Evolutionary conservation across 768 basidiomycete species (phyloP), one percentile per base, ranked within the genome.

Genomic region (Leccinum longicurvipes): DNA sequence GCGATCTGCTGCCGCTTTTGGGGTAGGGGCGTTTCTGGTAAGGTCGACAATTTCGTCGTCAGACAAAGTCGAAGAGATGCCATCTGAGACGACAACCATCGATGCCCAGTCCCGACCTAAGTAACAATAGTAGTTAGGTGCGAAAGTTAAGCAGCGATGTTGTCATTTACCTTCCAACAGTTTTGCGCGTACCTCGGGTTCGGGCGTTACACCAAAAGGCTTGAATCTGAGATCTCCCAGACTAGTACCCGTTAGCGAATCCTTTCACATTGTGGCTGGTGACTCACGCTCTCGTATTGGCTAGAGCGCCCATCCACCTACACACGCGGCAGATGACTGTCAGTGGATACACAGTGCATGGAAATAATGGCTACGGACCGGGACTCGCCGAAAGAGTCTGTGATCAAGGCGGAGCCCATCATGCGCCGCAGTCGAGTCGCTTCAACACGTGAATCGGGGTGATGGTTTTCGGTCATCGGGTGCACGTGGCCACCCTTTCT

Each of bases 41-140:
- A 99, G 83, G 70, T 98, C 97, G 29, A 91, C 84, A 57, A 99
- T 87, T 73, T 99, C 97, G 58, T 91, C 89, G 68, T 98, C 94
- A 1, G 94, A 94, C 42, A 97, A 79, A 46, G 91, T 81, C 32
- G 91, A 92, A 1, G 93, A 91, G 48, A 98, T 81, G 6, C 97
- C 97, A 70, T 99, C 97, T 10, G 94, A 95, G n/a, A 95, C 77
- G 14, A 96, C 77, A 27, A 94, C 81, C 63, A 95, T 78, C 69
- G 87, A 96, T 0, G 94, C 87, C 84, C 91, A 94, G 51, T 91
- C 85, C 9, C 76, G 70, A 50, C 91, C 95, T 94, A 62, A 10
- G n/a, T 10, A 50, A 55, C 25, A 44, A 41, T 47, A 28, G 50
- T 6, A 46, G 54, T 56, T 10, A 50, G 39, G n/a, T 10, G 25